Evolutionary conservation across 129 eudicot genomes (phyloP).

Genomic region (Ambrosia trifida): DNA sequence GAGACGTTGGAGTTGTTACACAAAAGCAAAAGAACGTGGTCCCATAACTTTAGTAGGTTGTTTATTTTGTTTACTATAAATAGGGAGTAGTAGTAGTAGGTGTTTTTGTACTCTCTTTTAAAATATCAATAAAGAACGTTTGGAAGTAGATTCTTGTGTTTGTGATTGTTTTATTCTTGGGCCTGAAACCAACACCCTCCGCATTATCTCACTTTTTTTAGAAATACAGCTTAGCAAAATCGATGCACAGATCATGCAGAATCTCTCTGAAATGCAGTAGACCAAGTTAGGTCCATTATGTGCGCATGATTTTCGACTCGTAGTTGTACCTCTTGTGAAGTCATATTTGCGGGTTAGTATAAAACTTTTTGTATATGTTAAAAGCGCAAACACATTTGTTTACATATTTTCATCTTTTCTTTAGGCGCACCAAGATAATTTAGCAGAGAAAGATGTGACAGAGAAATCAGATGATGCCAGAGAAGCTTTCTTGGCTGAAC

Average conservation of each 20-base stretch:
- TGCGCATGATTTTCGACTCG: conserved; percentile 62
- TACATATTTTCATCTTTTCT: conserved; percentile 17
- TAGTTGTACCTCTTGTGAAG: conserved; percentile 73
- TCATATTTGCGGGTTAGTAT: conserved; percentile 83
- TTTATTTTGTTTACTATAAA: no score
- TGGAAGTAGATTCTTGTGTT: no score
- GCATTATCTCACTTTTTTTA: conserved; percentile 42
- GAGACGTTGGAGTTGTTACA: no score
- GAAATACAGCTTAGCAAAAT: conserved; percentile 85
- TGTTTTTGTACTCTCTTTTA: no score
- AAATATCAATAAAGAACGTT: no score
- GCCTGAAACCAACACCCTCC: no score
- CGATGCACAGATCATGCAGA: conserved; percentile 72
- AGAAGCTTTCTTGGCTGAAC: conserved; percentile 97
- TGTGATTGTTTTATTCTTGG: no score
- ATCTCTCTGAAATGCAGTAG: conserved; percentile 71
- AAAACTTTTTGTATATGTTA: conserved; percentile 7
- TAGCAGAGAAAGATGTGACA: conserved; percentile 96
- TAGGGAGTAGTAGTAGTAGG: no score
- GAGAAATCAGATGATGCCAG: conserved; percentile 98
- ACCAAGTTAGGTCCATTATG: conserved; percentile 67
- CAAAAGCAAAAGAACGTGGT: no score
- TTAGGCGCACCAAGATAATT: conserved; percentile 84
- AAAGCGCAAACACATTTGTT: neutral
- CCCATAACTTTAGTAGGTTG: no score